Conservation (phyloP, 164 flowering plant species). For the Vitis cinerea region DNA sequence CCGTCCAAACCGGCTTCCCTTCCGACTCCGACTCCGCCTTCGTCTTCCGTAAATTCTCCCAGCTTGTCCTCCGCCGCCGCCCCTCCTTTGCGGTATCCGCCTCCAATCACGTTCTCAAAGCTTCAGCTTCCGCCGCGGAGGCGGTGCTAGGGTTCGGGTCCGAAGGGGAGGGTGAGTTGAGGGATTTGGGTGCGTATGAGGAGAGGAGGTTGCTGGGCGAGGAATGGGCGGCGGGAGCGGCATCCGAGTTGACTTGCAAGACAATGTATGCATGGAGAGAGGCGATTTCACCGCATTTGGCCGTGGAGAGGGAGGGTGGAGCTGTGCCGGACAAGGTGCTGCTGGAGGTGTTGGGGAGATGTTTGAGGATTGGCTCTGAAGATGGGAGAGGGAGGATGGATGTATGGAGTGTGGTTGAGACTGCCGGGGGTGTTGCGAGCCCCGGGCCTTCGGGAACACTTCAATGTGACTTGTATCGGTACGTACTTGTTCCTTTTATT, state of each 20-base stretch:
- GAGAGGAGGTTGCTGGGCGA: constrained; percentile 39
- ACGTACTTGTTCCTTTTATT: background rate
- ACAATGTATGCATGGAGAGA: constrained; percentile 83
- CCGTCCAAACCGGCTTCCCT: constrained; percentile 95
- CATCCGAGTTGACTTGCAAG: constrained; percentile 58
- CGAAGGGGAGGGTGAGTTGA: constrained; percentile 26
- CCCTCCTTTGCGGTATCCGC: constrained; percentile 33
- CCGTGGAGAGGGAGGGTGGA: constrained; percentile 74
- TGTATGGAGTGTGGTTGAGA: constrained; percentile 67
- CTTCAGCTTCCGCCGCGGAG: constrained; percentile 43
- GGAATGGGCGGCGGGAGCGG: constrained; percentile 13
- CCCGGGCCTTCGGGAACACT: constrained; percentile 94
- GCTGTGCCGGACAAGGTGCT: constrained; percentile 48
- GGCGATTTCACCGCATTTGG: constrained; percentile 93
- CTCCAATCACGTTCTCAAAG: constrained; percentile 51
- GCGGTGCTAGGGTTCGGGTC: constrained; percentile 10
- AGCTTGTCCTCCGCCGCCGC: constrained; percentile 37
- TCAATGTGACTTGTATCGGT: constrained; percentile 94
- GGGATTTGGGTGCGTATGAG: constrained; percentile 45
- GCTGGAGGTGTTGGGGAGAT: constrained; percentile 48
- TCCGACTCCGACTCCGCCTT: constrained; percentile 83
- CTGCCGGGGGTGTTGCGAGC: constrained; percentile 98
- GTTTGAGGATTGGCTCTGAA: constrained; percentile 36
- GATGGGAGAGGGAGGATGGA: constrained; percentile 15
- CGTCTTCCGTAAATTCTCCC: constrained; percentile 52